Evolutionary conservation across 148 eudicot genomes (phyloP).

Genomic region (Arbutus unedo): DNA sequence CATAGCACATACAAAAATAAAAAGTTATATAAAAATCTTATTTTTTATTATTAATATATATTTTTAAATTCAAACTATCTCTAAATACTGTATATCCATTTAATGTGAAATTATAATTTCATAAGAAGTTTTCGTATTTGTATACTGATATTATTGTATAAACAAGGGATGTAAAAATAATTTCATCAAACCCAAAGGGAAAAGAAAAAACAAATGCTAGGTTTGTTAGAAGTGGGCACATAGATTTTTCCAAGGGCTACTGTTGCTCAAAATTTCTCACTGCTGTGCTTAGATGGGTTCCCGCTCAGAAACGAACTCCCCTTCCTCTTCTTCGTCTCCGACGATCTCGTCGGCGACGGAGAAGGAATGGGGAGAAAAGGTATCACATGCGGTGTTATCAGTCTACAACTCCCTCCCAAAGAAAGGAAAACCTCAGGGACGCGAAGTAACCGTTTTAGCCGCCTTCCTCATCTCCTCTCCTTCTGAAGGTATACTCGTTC

Average conservation of each 20-base stretch:
- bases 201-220: too few species aligned
- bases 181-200: not conserved
- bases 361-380: constrained; percentile 61
- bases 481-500: constrained; percentile 44
- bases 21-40: too few species aligned
- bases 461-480: constrained; percentile 79
- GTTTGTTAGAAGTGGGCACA: not conserved
- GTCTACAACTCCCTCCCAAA: constrained; percentile 70
- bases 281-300: constrained; percentile 2
- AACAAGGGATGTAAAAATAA: not conserved
- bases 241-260: not conserved
- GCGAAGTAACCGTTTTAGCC: constrained; percentile 77
- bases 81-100: too few species aligned
- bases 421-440: constrained; percentile 92
- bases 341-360: constrained; percentile 16
- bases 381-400: constrained; percentile 48
- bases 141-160: not conserved
- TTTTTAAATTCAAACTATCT: too few species aligned
- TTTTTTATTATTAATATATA: too few species aligned
- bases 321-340: not conserved
- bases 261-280: not conserved
- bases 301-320: constrained; percentile 4
- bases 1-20: too few species aligned
- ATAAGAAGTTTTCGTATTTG: too few species aligned
- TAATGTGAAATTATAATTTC: too few species aligned